Evolutionary conservation across 2,329 filamentous ascomycete genomes (phyloP).

Genomic region (Diplocarpon mali): DNA sequence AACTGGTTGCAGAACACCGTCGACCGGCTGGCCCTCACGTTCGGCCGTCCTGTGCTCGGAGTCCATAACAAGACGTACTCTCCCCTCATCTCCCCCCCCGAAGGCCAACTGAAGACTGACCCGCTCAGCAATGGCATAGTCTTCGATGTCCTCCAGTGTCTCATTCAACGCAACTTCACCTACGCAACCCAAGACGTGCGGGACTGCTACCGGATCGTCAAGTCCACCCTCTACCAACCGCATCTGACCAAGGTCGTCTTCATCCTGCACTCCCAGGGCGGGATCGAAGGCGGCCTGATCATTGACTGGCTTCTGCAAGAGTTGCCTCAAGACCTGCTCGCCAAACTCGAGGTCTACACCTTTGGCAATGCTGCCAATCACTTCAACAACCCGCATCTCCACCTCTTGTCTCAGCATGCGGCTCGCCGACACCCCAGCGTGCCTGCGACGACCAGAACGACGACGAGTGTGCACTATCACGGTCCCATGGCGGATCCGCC

Average conservation of each 20-base stretch:
- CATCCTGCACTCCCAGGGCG: constrained; percentile 68
- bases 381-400: constrained; percentile 64
- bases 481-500: constrained; percentile 13
- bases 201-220: constrained; percentile 49
- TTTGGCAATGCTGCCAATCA: constrained; percentile 73
- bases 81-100: neutral
- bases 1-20: constrained; percentile 61
- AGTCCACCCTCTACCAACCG: constrained; percentile 50
- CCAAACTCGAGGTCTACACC: constrained; percentile 64
- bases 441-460: constrained; percentile 28
- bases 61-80: constrained; percentile 62
- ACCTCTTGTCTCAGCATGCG: constrained; percentile 34
- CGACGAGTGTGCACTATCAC: constrained; percentile 12
- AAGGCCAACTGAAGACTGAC: neutral
- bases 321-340: constrained; percentile 51
- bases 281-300: constrained; percentile 60
- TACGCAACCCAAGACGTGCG: constrained; percentile 62
- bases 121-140: constrained; percentile 44
- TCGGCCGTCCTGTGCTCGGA: constrained; percentile 58
- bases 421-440: constrained; percentile 30
- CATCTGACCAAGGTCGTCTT: constrained; percentile 58
- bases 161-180: constrained; percentile 63
- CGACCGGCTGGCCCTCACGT: constrained; percentile 59
- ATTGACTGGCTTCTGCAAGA: constrained; percentile 70
- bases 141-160: constrained; percentile 67